phyloP scores from a whole-genome alignment of 768 basidiomycete species.

The Galerina marginata region DNA sequence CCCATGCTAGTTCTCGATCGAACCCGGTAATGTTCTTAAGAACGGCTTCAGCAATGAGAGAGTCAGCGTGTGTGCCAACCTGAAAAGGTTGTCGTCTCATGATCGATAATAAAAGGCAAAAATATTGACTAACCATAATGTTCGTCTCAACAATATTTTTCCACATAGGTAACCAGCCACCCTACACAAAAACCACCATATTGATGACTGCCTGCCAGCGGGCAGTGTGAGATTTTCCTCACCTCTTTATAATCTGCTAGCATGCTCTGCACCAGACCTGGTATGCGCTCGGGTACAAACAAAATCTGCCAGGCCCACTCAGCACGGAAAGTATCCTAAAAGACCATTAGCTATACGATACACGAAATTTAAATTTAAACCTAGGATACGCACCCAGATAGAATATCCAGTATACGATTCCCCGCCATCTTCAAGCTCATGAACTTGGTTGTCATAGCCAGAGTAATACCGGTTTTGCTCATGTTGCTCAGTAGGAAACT shows the following conservation, averaged over 20 bases:
- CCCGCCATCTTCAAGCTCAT: slow-evolving; percentile 47
- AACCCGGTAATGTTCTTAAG: slow-evolving; percentile 69
- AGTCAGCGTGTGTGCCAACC: slow-evolving; percentile 83
- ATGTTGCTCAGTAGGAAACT: slow-evolving; percentile 81
- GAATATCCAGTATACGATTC: slow-evolving; percentile 84
- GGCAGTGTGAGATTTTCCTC: background rate
- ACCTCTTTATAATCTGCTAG: slow-evolving; percentile 77
- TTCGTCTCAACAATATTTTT: slow-evolving; percentile 89
- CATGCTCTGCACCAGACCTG: slow-evolving; percentile 81
- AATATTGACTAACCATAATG: slow-evolving; percentile 63
- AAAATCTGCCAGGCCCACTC: slow-evolving; percentile 82
- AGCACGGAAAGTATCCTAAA: slow-evolving; percentile 78
- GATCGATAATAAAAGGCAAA: background rate
- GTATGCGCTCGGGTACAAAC: slow-evolving; percentile 76
- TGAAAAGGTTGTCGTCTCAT: slow-evolving; percentile 25
- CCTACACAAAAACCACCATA: slow-evolving; percentile 34
- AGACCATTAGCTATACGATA: background rate
- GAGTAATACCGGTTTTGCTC: slow-evolving; percentile 77
- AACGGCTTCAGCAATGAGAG: slow-evolving; percentile 74
- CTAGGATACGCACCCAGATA: slow-evolving; percentile 64
- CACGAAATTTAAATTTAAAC: background rate
- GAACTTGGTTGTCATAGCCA: slow-evolving; percentile 71
- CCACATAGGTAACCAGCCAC: slow-evolving; percentile 92
- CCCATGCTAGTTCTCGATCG: slow-evolving; percentile 68
- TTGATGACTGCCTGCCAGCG: background rate